A percentile compares a stretch with the other conserved stretches of the same genome.
Conservation (phyloP, 495 filamentous ascomycete species). For the Aspergillus carlsbadensis region DNA sequence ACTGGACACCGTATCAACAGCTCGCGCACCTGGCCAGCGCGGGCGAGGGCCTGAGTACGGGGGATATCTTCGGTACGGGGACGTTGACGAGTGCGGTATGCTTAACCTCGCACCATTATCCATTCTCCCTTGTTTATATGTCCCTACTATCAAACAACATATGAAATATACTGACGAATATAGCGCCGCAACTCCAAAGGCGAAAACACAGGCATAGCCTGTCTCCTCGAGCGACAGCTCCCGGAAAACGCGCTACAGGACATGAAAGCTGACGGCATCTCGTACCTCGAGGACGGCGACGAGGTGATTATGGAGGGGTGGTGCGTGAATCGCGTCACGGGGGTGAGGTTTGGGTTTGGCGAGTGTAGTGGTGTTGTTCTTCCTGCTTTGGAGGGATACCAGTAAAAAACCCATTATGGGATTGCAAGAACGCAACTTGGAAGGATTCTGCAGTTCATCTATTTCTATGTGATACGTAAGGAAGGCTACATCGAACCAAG, state of each 20-base stretch:
- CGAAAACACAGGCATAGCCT: slow-evolving; percentile 19
- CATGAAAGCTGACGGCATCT: slow-evolving; percentile 4
- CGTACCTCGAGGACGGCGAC: slow-evolving; percentile 25
- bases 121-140: too few species aligned
- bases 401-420: too few species aligned
- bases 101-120: neutral
- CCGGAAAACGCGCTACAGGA: slow-evolving; percentile 7
- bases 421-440: too few species aligned
- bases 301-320: slow-evolving; percentile 28
- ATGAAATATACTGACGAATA: neutral
- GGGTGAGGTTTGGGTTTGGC: slow-evolving; percentile 21
- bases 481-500: too few species aligned
- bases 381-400: slow-evolving; percentile 13
- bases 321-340: slow-evolving; percentile 16
- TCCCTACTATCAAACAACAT: too few species aligned
- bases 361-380: slow-evolving; percentile 21
- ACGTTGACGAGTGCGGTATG: slow-evolving; percentile 24
- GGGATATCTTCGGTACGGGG: slow-evolving; percentile 29
- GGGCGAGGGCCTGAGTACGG: slow-evolving; percentile 20
- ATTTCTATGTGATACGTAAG: too few species aligned
- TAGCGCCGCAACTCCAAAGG: slow-evolving; percentile 15
- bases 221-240: slow-evolving; percentile 20
- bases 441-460: too few species aligned
- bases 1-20: slow-evolving; percentile 29
- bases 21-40: slow-evolving; percentile 22